These are phyloP conservation scores for Neoascochyta sp. DNA, from an alignment of 2,329 filamentous ascomycete species.

Conservation along the genomic window DNA sequence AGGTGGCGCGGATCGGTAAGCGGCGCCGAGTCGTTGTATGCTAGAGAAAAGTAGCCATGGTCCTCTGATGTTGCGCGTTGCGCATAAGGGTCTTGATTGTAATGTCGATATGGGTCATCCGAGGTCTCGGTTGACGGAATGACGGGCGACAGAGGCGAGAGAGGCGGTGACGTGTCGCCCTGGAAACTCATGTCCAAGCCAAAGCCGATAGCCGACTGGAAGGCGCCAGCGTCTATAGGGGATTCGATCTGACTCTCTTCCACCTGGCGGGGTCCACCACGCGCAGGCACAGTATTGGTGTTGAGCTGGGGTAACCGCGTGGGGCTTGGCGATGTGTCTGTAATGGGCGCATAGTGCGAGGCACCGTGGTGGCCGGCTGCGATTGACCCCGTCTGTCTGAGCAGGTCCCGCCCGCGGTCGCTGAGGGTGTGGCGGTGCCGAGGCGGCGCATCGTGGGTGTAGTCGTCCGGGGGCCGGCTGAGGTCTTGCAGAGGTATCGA, in stretches of 20 bases:
- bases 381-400: constrained; percentile 44
- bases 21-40: constrained; percentile 56
- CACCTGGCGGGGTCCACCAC: constrained; percentile 26
- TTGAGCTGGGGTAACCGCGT: constrained; percentile 39
- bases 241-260: constrained; percentile 39
- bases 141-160: constrained; percentile 7
- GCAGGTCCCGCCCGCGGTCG: constrained; percentile 47
- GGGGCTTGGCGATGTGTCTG: constrained; percentile 51
- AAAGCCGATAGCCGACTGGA: constrained; percentile 48
- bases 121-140: constrained; percentile 33
- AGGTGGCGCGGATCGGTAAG: constrained; percentile 56
- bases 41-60: constrained; percentile 53
- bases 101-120: constrained; percentile 48
- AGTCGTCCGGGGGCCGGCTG: constrained; percentile 38
- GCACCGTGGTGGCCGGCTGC: constrained; percentile 38
- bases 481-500: constrained; percentile 69
- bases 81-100: constrained; percentile 26
- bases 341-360: constrained; percentile 52
- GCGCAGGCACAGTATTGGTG: constrained; percentile 30
- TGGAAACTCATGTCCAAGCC: constrained; percentile 49
- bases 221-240: constrained; percentile 46
- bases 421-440: constrained; percentile 46
- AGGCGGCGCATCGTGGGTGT: constrained; percentile 26
- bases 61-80: constrained; percentile 49
- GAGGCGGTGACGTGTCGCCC: constrained; percentile 35